Evolutionary conservation across 352 stramenopile genomes (phyloP).

Genomic region (Pythium insidiosum): DNA sequence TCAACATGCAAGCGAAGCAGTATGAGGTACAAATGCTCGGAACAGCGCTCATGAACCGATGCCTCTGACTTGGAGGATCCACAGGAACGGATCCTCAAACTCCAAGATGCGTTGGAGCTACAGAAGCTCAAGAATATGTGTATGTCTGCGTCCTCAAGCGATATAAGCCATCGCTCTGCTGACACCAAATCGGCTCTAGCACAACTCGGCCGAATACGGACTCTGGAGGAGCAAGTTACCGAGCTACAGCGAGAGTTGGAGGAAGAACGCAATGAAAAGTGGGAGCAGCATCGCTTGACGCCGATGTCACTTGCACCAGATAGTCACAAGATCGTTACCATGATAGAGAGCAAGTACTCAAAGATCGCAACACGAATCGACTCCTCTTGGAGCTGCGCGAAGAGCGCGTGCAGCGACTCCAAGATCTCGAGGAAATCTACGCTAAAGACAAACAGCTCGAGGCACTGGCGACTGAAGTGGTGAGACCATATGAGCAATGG

Average conservation of each 20-base stretch:
- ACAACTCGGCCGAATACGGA: constrained; percentile 51
- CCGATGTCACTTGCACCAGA: neutral
- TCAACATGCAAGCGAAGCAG: constrained; percentile 73
- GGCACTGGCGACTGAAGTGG: constrained; percentile 45
- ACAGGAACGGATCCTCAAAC: constrained; percentile 69
- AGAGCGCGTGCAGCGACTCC: constrained; percentile 67
- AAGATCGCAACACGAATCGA: constrained; percentile 59
- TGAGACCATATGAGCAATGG: constrained; percentile 7
- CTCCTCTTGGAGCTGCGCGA: constrained; percentile 63
- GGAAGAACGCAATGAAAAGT: constrained; percentile 71
- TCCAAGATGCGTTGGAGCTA: constrained; percentile 68
- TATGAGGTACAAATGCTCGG: too few species aligned
- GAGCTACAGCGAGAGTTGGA: constrained; percentile 54
- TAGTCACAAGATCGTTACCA: neutral
- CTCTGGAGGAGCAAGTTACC: constrained; percentile 56
- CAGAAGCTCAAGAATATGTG: constrained; percentile 81
- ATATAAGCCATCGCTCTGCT: too few species aligned
- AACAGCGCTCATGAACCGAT: neutral
- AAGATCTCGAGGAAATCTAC: constrained; percentile 77
- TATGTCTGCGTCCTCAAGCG: too few species aligned
- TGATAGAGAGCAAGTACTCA: constrained; percentile 43
- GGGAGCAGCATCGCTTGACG: neutral
- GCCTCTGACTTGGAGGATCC: too few species aligned
- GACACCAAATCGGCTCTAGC: too few species aligned
- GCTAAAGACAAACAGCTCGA: constrained; percentile 70